Conservation (phyloP, 345 rosid genomes). For the Hibiscus trionum region DNA sequence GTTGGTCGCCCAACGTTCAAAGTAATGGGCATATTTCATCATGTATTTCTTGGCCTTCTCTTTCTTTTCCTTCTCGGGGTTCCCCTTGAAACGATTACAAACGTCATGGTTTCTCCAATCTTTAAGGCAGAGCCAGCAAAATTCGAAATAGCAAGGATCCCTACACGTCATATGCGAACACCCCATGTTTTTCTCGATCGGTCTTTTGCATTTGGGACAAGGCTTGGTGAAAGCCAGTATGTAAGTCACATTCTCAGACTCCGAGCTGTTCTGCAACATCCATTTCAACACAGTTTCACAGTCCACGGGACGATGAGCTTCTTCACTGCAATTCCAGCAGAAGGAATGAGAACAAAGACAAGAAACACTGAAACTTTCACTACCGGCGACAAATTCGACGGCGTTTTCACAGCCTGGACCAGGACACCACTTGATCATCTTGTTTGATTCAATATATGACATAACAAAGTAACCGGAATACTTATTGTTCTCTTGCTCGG, state of each 20-base stretch:
- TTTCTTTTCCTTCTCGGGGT: neutral
- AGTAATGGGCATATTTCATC: constrained; percentile 24
- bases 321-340: constrained; percentile 16
- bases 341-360: constrained; percentile 21
- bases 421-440: constrained; percentile 32
- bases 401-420: constrained; percentile 24
- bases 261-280: constrained; percentile 25
- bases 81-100: neutral
- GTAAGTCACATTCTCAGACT: constrained; percentile 24
- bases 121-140: constrained; percentile 35
- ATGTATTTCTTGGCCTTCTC: constrained; percentile 7
- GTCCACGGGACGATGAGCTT: constrained; percentile 26
- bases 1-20: constrained; percentile 31
- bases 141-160: constrained; percentile 8
- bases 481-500: constrained; percentile 14
- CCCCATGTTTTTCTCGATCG: constrained; percentile 31
- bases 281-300: constrained; percentile 28
- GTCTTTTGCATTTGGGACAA: constrained; percentile 30
- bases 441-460: constrained; percentile 22
- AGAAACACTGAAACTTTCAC: constrained; percentile 16
- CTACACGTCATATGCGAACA: constrained; percentile 26
- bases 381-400: constrained; percentile 12
- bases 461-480: constrained; percentile 15
- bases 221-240: constrained; percentile 25
- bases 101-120: neutral